These are phyloP conservation scores for Ogataea ramenticola DNA, from an alignment of 805 yeast genomes.

Conservation along the genomic window DNA sequence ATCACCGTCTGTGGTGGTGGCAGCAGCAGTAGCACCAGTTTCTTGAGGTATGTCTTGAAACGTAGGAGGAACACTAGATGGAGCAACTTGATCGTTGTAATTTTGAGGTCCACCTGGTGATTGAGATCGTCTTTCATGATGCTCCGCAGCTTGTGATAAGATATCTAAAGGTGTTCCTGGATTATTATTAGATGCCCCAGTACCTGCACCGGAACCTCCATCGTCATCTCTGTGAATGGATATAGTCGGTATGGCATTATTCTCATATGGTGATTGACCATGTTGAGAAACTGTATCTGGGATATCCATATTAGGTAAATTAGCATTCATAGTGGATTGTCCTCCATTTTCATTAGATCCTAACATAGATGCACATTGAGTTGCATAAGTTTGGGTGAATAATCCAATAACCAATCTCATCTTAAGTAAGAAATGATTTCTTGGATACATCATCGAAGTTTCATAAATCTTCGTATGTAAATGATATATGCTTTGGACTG, in stretches of 20 bases:
- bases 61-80: too few species aligned
- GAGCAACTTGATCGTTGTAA: not conserved
- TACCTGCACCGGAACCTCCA: not conserved
- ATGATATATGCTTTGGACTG: conserved; percentile 22
- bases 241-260: not conserved
- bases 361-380: conserved; percentile 34
- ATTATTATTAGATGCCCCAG: not conserved
- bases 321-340: not conserved
- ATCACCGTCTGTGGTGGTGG: too few species aligned
- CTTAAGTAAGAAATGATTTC: conserved; percentile 46
- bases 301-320: not conserved
- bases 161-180: conserved; percentile 30
- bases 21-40: too few species aligned
- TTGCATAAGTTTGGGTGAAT: conserved; percentile 54
- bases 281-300: not conserved
- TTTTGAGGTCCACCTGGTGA: not conserved
- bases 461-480: conserved; percentile 20
- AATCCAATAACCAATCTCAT: conserved; percentile 48
- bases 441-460: conserved; percentile 28
- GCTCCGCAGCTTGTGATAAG: conserved; percentile 33
- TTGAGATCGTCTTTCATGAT: conserved; percentile 18
- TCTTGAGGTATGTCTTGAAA: too few species aligned
- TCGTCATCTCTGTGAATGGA: not conserved
- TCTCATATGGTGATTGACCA: not conserved
- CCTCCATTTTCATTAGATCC: not conserved